phyloP scores from a whole-genome alignment of 257 asterid species.

The Plantago ovata region DNA sequence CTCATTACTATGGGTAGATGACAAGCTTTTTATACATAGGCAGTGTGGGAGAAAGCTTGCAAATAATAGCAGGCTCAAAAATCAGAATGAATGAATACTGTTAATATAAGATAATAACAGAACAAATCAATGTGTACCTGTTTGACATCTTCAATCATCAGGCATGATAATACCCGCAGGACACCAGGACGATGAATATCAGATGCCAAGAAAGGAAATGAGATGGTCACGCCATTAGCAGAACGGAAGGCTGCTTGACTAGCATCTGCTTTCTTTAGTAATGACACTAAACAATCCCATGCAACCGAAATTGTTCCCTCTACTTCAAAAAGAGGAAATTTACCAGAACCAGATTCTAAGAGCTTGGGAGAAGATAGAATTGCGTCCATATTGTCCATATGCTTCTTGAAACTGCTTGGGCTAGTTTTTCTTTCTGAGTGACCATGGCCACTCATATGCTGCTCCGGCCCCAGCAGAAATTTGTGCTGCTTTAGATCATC shows the following conservation, averaged over 20 bases:
- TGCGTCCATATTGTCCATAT: constrained; percentile 69
- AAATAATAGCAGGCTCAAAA: not conserved
- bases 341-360: constrained; percentile 79
- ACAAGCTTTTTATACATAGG: constrained; percentile 2
- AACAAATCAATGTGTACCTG: constrained; percentile 48
- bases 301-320: constrained; percentile 71
- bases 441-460: constrained; percentile 41
- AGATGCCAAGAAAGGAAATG: constrained; percentile 87
- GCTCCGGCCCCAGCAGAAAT: constrained; percentile 71
- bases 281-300: constrained; percentile 92
- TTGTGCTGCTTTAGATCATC: constrained; percentile 95
- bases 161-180: constrained; percentile 83
- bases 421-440: constrained; percentile 59
- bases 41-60: constrained; percentile 12
- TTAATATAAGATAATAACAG: constrained; percentile 10
- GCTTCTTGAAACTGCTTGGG: constrained; percentile 80
- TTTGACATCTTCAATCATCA: constrained; percentile 80
- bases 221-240: constrained; percentile 64
- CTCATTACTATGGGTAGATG: not conserved
- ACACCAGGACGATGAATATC: constrained; percentile 87
- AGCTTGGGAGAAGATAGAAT: constrained; percentile 94
- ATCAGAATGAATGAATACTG: too few species aligned
- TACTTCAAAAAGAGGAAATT: constrained; percentile 71
- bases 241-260: constrained; percentile 85
- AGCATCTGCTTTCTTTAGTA: constrained; percentile 86